A percentile compares a stretch with the other conserved stretches of the same genome.
Conservation (phyloP, 1,284 basidiomycete genomes). For the Puccinia hordei region DNA sequence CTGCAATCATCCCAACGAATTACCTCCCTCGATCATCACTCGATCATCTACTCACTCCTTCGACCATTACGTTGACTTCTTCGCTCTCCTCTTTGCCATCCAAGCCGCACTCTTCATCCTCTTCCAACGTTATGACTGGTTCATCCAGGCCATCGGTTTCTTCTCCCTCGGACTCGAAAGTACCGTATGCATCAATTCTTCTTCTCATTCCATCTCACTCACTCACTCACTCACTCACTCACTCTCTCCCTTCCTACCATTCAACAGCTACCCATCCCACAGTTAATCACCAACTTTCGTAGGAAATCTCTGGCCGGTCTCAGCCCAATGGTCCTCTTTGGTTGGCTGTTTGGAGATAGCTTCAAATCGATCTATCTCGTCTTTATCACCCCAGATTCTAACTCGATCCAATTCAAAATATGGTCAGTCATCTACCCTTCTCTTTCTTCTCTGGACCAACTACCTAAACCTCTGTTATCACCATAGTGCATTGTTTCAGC, state of each 20-base stretch:
- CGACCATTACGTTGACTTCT: constrained; percentile 62
- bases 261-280: constrained; percentile 63
- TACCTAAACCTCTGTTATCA: too few species aligned
- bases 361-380: constrained; percentile 63
- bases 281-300: constrained; percentile 62
- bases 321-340: constrained; percentile 61
- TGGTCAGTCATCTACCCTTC: constrained; percentile 55
- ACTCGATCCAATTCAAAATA: constrained; percentile 62
- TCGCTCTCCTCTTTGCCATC: constrained; percentile 61
- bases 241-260: too few species aligned
- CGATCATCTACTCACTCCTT: constrained; percentile 28
- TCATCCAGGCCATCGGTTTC: constrained; percentile 61
- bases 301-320: constrained; percentile 63
- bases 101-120: constrained; percentile 58
- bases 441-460: background rate
- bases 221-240: background rate
- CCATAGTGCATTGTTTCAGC: constrained; percentile 56
- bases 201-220: background rate
- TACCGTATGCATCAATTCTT: constrained; percentile 54
- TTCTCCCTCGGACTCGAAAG: constrained; percentile 64
- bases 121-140: constrained; percentile 54
- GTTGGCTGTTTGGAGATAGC: constrained; percentile 61
- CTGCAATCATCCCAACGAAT: too few species aligned
- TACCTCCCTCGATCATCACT: background rate
- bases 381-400: constrained; percentile 57